Conservation (phyloP, 2,329 filamentous ascomycete species). For the Nannizzia gypsea region DNA sequence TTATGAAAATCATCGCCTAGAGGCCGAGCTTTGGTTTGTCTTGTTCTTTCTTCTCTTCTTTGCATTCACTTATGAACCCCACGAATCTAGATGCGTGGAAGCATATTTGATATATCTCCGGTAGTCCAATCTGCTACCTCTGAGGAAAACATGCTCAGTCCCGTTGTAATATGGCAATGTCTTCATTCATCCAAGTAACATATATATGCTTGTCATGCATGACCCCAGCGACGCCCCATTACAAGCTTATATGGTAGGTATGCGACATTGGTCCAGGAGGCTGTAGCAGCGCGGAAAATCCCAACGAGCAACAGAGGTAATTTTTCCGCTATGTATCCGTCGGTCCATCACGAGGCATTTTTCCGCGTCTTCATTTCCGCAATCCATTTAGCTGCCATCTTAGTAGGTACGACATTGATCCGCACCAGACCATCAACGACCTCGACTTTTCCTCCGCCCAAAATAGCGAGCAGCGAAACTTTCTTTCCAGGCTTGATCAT, state of each 20-base stretch:
- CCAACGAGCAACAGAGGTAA: too few species aligned
- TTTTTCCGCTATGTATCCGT: not conserved
- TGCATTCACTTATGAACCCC: not conserved
- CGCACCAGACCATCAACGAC: constrained; percentile 75
- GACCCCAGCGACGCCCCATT: not conserved
- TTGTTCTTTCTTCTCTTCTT: not conserved
- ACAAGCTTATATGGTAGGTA: not conserved
- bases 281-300: not conserved
- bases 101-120: not conserved
- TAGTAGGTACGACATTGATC: constrained; percentile 69
- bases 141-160: not conserved
- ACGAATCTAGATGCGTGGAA: not conserved
- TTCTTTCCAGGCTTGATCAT: constrained; percentile 86
- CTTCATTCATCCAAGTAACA: not conserved
- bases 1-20: not conserved
- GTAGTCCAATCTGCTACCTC: not conserved
- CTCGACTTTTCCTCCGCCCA: constrained; percentile 67
- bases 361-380: constrained; percentile 71
- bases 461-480: constrained; percentile 59
- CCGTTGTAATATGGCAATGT: not conserved
- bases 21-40: not conserved
- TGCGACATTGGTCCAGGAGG: not conserved
- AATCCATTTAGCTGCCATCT: constrained; percentile 62
- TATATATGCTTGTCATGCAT: not conserved
- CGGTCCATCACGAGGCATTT: constrained; percentile 6